These are phyloP conservation scores for Cutaneotrichosporon sp. DNA, from an alignment of 1,284 basidiomycete species.

Conservation along the genomic window DNA sequence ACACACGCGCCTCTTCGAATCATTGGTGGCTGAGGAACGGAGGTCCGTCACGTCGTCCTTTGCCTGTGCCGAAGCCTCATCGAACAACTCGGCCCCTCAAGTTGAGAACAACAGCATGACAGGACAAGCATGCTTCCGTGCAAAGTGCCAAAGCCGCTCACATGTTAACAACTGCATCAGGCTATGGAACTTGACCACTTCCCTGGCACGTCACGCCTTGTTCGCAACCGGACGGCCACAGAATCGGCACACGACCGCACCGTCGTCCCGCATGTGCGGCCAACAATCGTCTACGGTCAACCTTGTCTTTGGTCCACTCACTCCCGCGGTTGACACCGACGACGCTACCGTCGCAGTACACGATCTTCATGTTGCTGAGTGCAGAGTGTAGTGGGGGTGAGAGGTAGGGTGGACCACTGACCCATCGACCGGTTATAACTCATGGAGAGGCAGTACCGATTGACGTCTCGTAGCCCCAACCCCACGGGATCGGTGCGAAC, in stretches of 20 bases:
- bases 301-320: neutral
- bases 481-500: neutral
- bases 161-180: neutral
- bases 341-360: constrained; percentile 3
- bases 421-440: neutral
- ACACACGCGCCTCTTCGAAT: neutral
- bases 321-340: constrained; percentile 5
- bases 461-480: neutral
- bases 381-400: neutral
- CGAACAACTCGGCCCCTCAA: neutral
- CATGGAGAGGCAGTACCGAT: neutral
- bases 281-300: constrained; percentile 6
- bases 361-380: neutral
- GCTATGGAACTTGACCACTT: neutral
- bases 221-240: neutral
- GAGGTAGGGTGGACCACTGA: neutral
- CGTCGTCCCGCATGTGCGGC: neutral
- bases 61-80: neutral
- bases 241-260: constrained; percentile 7
- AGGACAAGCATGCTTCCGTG: neutral
- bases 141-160: too few relatives aligned
- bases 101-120: neutral
- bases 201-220: neutral
- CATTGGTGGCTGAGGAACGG: neutral
- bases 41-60: neutral